Percentiles rank a stretch among this genome's conserved stretches.
Evolutionary conservation across 805 yeast genomes (phyloP).

Genomic region (Ogataea pini): DNA sequence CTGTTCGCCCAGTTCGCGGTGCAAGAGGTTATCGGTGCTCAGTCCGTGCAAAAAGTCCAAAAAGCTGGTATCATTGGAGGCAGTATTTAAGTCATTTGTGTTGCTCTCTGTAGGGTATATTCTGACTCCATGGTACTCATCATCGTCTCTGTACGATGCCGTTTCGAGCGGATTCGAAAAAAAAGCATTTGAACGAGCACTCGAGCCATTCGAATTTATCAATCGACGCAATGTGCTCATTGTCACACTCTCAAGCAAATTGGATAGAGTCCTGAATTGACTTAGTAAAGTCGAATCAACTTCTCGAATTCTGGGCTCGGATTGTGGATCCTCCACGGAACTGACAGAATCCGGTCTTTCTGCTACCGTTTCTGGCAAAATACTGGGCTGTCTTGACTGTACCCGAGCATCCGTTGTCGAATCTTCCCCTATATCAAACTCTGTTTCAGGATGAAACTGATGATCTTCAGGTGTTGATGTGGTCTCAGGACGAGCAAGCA

Average conservation of each 20-base stretch:
- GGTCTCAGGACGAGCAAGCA: neutral
- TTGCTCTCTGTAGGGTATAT: constrained; percentile 20
- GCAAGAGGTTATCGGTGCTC: constrained; percentile 25
- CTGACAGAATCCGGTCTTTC: neutral
- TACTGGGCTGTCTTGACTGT: too few relatives aligned
- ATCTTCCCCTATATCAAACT: neutral
- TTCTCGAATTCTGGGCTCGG: neutral
- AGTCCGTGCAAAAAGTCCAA: constrained; percentile 42
- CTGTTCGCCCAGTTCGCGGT: constrained; percentile 30
- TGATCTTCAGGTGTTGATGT: neutral
- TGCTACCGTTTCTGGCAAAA: constrained; percentile 9
- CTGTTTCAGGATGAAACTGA: neutral
- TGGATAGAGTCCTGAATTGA: constrained; percentile 31
- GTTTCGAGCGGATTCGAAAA: constrained; percentile 8
- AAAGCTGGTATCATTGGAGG: constrained; percentile 40
- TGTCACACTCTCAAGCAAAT: constrained; percentile 30
- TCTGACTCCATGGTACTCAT: constrained; percentile 22
- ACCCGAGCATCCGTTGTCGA: neutral
- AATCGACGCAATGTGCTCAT: constrained; percentile 28
- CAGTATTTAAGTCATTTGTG: constrained; percentile 3
- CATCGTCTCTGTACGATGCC: constrained; percentile 5
- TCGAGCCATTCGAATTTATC: constrained; percentile 14
- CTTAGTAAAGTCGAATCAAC: constrained; percentile 19
- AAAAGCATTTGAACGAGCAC: constrained; percentile 1
- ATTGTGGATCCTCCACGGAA: neutral